A percentile compares a stretch with the other conserved stretches of the same genome.
These are phyloP conservation scores for Candida gorgasii DNA, from an alignment of 805 yeast genomes.

Conservation along the genomic window DNA sequence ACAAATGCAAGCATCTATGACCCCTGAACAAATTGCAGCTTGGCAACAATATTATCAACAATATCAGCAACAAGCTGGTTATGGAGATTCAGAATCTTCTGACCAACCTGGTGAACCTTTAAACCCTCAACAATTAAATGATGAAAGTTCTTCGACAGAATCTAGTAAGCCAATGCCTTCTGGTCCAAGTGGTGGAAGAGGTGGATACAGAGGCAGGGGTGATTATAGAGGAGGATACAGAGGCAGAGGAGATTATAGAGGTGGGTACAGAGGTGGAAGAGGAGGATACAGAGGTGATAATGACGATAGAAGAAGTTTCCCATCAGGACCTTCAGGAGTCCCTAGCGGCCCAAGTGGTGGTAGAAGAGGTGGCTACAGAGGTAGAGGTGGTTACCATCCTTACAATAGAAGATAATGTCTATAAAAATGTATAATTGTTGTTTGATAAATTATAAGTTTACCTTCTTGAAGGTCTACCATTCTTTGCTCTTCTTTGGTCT, in stretches of 20 bases:
- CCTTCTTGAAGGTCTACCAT: slow-evolving; percentile 64
- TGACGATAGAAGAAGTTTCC: neutral
- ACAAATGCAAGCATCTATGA: slow-evolving; percentile 52
- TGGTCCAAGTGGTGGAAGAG: slow-evolving; percentile 26
- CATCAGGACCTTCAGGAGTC: slow-evolving; percentile 5
- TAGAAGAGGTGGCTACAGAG: slow-evolving; percentile 19
- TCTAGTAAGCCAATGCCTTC: slow-evolving; percentile 17
- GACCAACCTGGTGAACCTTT: slow-evolving; percentile 41
- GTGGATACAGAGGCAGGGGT: slow-evolving; percentile 19
- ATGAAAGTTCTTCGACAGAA: slow-evolving; percentile 31
- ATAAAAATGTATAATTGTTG: neutral
- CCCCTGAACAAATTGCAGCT: slow-evolving; percentile 64
- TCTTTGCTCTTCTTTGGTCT: slow-evolving; percentile 79
- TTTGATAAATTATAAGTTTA: neutral
- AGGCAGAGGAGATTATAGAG: slow-evolving; percentile 28
- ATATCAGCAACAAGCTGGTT: slow-evolving; percentile 50
- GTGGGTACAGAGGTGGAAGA: slow-evolving; percentile 43
- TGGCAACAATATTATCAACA: slow-evolving; percentile 66
- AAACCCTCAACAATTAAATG: slow-evolving; percentile 43
- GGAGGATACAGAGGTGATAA: slow-evolving; percentile 25
- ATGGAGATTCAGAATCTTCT: slow-evolving; percentile 22
- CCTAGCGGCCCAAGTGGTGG: slow-evolving; percentile 20
- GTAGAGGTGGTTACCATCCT: slow-evolving; percentile 44
- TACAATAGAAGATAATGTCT: slow-evolving; percentile 36
- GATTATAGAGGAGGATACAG: slow-evolving; percentile 29